These are phyloP conservation scores for Penicillium brevicompactum DNA, from an alignment of 2,329 filamentous ascomycete species.

Conservation along the genomic window DNA sequence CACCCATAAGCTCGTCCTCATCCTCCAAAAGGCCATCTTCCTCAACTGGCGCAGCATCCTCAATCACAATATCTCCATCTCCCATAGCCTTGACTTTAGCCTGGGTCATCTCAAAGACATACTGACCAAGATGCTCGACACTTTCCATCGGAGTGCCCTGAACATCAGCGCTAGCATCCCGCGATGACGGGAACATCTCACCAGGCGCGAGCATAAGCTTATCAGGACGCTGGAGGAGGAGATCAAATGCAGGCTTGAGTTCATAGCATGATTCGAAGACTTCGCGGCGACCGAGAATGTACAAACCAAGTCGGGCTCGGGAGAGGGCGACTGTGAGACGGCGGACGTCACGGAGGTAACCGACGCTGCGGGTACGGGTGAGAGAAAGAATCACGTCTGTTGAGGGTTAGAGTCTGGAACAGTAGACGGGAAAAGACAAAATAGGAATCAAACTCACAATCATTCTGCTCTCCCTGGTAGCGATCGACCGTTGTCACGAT, in stretches of 20 bases:
- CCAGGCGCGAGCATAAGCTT: constrained; percentile 80
- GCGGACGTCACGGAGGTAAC: constrained; percentile 90
- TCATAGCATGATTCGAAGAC: constrained; percentile 90
- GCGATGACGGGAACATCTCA: constrained; percentile 77
- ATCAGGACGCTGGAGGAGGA: constrained; percentile 74
- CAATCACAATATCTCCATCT: constrained; percentile 41
- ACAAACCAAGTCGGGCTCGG: constrained; percentile 85
- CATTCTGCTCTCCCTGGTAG: constrained; percentile 98
- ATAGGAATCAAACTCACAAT: constrained; percentile 66
- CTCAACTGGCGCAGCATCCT: constrained; percentile 34
- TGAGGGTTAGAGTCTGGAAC: constrained; percentile 13
- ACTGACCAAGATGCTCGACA: constrained; percentile 92
- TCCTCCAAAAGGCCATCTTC: constrained; percentile 35
- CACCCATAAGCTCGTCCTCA: constrained; percentile 39
- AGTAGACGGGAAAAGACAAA: not conserved
- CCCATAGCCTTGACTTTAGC: constrained; percentile 65
- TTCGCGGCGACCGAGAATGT: constrained; percentile 83
- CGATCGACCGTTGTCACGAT: constrained; percentile 96
- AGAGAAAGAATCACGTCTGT: constrained; percentile 90
- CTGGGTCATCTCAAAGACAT: constrained; percentile 94
- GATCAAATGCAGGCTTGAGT: constrained; percentile 80
- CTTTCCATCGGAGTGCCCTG: constrained; percentile 75
- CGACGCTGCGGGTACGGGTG: constrained; percentile 82
- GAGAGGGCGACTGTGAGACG: constrained; percentile 93
- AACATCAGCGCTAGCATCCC: constrained; percentile 53